phyloP scores from a whole-genome alignment of 306 rosid species.

The Gleditsia sinensis region DNA sequence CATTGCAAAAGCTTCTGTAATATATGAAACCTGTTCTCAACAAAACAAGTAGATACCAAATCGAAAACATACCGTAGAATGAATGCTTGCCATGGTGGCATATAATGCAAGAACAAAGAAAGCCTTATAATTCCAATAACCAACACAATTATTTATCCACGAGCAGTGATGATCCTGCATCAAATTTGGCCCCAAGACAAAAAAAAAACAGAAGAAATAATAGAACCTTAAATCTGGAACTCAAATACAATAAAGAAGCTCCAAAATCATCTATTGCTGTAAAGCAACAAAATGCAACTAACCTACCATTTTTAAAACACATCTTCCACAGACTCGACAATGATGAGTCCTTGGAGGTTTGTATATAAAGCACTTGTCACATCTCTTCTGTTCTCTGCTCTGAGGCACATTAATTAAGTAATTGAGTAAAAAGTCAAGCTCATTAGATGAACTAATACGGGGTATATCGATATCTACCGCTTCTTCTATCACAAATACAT shows the following conservation, averaged over 20 bases:
- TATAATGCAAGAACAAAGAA: slow-evolving; percentile 62
- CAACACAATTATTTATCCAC: slow-evolving; percentile 92
- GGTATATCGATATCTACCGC: slow-evolving; percentile 20
- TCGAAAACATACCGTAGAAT: slow-evolving; percentile 62
- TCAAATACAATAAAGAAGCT: slow-evolving; percentile 14
- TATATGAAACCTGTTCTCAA: slow-evolving; percentile 2
- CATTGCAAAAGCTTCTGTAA: slow-evolving; percentile 31
- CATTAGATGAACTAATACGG: background rate
- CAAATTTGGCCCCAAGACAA: slow-evolving; percentile 44
- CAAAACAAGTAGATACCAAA: slow-evolving; percentile 22
- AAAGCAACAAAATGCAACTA: slow-evolving; percentile 11
- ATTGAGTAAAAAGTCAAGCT: slow-evolving; percentile 19
- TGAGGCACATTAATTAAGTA: slow-evolving; percentile 35
- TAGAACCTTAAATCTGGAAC: slow-evolving; percentile 4
- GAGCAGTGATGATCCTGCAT: slow-evolving; percentile 92
- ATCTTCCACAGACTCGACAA: slow-evolving; percentile 88
- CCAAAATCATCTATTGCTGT: background rate
- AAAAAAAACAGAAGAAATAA: background rate
- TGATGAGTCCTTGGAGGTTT: slow-evolving; percentile 97
- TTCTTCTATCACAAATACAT: slow-evolving; percentile 21
- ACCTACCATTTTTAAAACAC: slow-evolving; percentile 95
- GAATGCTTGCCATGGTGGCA: slow-evolving; percentile 58
- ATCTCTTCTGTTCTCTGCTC: slow-evolving; percentile 52
- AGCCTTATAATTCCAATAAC: slow-evolving; percentile 89
- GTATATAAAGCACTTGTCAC: slow-evolving; percentile 74